Base-by-base conservation (phyloP, 345 rosid species). In the Sonneratia caseolaris region DNA sequence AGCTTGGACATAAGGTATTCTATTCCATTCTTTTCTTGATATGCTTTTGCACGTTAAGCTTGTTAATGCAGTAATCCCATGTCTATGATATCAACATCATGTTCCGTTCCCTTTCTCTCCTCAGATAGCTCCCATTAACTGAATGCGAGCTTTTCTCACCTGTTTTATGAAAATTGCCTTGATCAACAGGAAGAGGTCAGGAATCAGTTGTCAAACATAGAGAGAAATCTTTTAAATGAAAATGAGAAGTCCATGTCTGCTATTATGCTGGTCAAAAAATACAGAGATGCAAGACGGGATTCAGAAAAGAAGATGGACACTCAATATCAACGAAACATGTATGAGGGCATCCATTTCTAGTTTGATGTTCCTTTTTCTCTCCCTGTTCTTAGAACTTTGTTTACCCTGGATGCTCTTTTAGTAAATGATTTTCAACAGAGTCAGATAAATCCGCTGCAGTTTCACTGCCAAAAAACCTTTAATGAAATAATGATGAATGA, bases 281-380 rank as follows among this genome's bases (percentile, higher is more conserved):
- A 88, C 77, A 76, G 75, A 42, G 92, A 86, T 32, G 77, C 86
- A 55, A 84, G 99, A 71, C 82, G 81, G 80, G 97, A 90, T 72
- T 75, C 82, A 67, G 99, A 95, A 71, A 81, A 85, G 72, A 95
- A 83, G 82, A 83, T 84, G 43, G 97, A 95, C 76, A 87, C 88
- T 74, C 92, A 84, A 22, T 92, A 88, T 79, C 99, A 88, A 74
- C 91, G 97, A 55, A 87, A 84, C 77, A 86, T 95, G 98, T 95
- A 82, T 82, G 86, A 21, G 22, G 13, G 45, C 6, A 24, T 43
- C 14, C 37, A 27, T 37, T 56, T 59, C 40, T 24, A 21, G 12
- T 61, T n/a, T 12, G 15, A 37, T 21, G 14, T 61, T 32, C 24
- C 27, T 9, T 12, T 24, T 61, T 24, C 12, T 57, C 11, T 21